Conservation (phyloP, 2,329 filamentous ascomycete genomes). For the Nemania diffusa region DNA sequence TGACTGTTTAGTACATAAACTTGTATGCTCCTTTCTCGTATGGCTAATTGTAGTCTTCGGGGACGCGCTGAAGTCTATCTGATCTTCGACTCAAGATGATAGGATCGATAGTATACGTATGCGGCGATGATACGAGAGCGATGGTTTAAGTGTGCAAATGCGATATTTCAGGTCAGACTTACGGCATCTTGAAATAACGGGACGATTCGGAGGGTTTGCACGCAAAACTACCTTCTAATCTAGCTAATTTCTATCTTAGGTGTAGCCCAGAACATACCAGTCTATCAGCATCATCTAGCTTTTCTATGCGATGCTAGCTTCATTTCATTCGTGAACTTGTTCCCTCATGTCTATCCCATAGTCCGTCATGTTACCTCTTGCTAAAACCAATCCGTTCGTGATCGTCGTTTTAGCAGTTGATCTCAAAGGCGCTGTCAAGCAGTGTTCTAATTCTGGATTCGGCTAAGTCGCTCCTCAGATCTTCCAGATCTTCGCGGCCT, state of each 20-base stretch:
- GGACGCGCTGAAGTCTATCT: no score
- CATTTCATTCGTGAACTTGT: not conserved
- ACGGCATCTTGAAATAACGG: not conserved
- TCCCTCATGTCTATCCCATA: not conserved
- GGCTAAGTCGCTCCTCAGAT: conserved; percentile 11
- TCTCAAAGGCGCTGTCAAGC: not conserved
- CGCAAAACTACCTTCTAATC: conserved; percentile 8
- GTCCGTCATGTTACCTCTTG: not conserved
- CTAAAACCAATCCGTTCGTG: not conserved
- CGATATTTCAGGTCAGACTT: not conserved
- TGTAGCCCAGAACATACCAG: not conserved
- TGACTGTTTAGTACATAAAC: no score
- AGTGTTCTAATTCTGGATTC: not conserved
- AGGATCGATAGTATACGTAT: no score
- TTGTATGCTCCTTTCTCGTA: no score
- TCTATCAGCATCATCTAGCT: conserved; percentile 7
- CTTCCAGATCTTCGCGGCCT: conserved; percentile 43
- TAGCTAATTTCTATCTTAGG: conserved; percentile 5
- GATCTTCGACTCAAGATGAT: no score
- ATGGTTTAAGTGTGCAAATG: no score
- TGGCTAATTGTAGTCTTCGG: no score
- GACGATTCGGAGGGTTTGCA: not conserved
- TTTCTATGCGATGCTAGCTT: not conserved
- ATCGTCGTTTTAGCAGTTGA: not conserved
- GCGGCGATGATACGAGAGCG: no score